Conservation (phyloP, 2,329 filamentous ascomycete genomes). For the Malbranchea zuffiana region DNA sequence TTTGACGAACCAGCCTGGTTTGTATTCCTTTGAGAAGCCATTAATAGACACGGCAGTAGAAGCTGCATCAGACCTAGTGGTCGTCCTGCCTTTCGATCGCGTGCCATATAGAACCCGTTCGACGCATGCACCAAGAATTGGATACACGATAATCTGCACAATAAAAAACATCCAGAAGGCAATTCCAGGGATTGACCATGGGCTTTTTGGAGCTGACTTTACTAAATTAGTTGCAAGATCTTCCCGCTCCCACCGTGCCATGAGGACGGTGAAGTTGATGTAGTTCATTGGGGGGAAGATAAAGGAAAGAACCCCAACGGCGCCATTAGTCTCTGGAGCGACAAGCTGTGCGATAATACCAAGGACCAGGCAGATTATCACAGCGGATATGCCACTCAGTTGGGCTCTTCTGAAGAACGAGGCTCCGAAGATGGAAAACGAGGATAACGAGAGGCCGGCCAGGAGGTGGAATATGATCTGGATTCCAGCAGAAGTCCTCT, state of each 20-base stretch:
- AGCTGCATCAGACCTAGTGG: slow-evolving; percentile 12
- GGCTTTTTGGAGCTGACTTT: slow-evolving; percentile 50
- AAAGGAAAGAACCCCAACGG: slow-evolving; percentile 59
- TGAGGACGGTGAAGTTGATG: slow-evolving; percentile 64
- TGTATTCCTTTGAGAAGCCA: slow-evolving; percentile 68
- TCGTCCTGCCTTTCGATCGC: slow-evolving; percentile 37
- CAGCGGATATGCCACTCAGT: slow-evolving; percentile 70
- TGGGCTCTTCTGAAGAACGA: slow-evolving; percentile 81
- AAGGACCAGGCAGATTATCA: slow-evolving; percentile 61
- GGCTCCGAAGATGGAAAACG: slow-evolving; percentile 69
- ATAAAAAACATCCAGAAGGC: slow-evolving; percentile 67
- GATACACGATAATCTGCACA: slow-evolving; percentile 68
- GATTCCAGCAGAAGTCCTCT: slow-evolving; percentile 51
- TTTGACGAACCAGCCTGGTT: slow-evolving; percentile 50
- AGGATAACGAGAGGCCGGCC: slow-evolving; percentile 64
- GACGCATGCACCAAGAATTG: slow-evolving; percentile 60
- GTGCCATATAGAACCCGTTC: slow-evolving; percentile 69
- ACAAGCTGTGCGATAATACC: slow-evolving; percentile 73
- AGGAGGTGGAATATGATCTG: slow-evolving; percentile 66
- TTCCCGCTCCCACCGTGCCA: slow-evolving; percentile 64
- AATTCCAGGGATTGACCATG: slow-evolving; percentile 61
- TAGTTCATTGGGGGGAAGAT: slow-evolving; percentile 84
- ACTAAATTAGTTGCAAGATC: slow-evolving; percentile 51
- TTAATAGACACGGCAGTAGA: slow-evolving; percentile 56
- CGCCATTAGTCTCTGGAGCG: slow-evolving; percentile 43